Evolutionary conservation across 1,284 basidiomycete genomes (phyloP).

Genomic region (Cutaneotrichosporon sp.): DNA sequence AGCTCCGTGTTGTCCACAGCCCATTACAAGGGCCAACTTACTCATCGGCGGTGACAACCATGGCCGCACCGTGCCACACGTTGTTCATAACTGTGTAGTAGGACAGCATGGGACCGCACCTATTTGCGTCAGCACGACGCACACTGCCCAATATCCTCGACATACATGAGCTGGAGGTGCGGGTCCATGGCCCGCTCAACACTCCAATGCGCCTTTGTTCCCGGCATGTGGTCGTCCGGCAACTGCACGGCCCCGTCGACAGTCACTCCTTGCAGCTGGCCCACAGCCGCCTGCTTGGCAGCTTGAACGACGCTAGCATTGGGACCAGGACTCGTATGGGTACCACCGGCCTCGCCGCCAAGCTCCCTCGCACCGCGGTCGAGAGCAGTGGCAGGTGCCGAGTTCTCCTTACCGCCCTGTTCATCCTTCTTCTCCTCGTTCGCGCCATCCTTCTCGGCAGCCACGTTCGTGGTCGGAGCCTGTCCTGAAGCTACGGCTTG

Average conservation of each 20-base stretch:
- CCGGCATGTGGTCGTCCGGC: slow-evolving; percentile 3
- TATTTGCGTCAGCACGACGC: slow-evolving; percentile 11
- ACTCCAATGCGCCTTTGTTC: slow-evolving; percentile 26
- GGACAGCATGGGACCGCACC: slow-evolving; percentile 72
- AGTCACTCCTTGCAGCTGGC: not conserved
- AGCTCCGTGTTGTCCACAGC: too few relatives aligned
- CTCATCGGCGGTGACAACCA: slow-evolving; percentile 61
- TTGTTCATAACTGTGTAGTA: slow-evolving; percentile 79
- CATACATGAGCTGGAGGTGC: slow-evolving; percentile 49
- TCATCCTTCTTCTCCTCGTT: slow-evolving; percentile 17
- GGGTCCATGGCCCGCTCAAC: slow-evolving; percentile 41
- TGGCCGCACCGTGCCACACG: slow-evolving; percentile 79
- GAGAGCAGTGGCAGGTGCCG: slow-evolving; percentile 28
- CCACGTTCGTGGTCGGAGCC: not conserved
- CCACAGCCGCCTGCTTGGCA: slow-evolving; percentile 14
- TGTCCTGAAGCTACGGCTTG: not conserved
- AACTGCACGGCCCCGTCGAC: slow-evolving; percentile 8
- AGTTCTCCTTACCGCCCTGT: slow-evolving; percentile 34
- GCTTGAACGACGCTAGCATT: slow-evolving; percentile 4
- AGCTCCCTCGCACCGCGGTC: slow-evolving; percentile 34
- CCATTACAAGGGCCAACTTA: slow-evolving; percentile 15
- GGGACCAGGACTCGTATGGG: slow-evolving; percentile 19
- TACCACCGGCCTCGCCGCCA: slow-evolving; percentile 36
- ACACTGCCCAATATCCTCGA: not conserved
- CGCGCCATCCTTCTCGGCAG: slow-evolving; percentile 1